A percentile compares a stretch with the other conserved stretches of the same genome.
Evolutionary conservation across 2,329 filamentous ascomycete genomes (phyloP).

Genomic region (Magnaporthiopsis poae): DNA sequence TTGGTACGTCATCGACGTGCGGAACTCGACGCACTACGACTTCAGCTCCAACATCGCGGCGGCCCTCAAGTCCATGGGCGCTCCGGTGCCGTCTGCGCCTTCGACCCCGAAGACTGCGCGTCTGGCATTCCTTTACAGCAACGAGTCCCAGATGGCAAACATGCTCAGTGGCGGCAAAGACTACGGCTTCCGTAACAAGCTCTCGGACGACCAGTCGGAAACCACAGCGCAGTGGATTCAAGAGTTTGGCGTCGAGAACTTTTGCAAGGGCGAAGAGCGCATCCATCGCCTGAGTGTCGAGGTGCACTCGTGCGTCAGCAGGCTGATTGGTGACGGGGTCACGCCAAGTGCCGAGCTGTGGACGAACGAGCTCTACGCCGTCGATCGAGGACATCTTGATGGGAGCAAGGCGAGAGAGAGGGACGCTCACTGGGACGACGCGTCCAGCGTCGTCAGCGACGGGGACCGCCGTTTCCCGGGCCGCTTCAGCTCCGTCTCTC

Average conservation of each 20-base stretch:
- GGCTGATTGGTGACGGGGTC: slow-evolving; percentile 55
- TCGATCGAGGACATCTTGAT: slow-evolving; percentile 59
- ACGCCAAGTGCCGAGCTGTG: slow-evolving; percentile 51
- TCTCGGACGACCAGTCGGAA: slow-evolving; percentile 90
- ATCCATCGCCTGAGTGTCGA: slow-evolving; percentile 91
- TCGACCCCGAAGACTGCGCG: slow-evolving; percentile 25
- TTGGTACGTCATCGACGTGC: slow-evolving; percentile 95
- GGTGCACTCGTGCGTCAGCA: slow-evolving; percentile 74
- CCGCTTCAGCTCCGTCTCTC: slow-evolving; percentile 41
- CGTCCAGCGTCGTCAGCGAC: slow-evolving; percentile 46
- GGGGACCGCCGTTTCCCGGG: slow-evolving; percentile 38
- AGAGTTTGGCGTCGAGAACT: slow-evolving; percentile 75
- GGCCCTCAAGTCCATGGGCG: slow-evolving; percentile 83
- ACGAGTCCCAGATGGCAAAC: slow-evolving; percentile 77
- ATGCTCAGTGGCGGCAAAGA: slow-evolving; percentile 72
- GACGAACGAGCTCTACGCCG: slow-evolving; percentile 79
- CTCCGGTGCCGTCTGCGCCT: slow-evolving; percentile 27
- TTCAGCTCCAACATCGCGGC: slow-evolving; percentile 76
- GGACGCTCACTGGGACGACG: slow-evolving; percentile 38
- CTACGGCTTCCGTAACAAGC: slow-evolving; percentile 84
- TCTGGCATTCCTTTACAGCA: slow-evolving; percentile 62
- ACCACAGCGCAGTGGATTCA: slow-evolving; percentile 75
- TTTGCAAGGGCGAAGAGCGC: slow-evolving; percentile 87
- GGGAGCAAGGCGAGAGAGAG: slow-evolving; percentile 30
- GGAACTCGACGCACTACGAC: slow-evolving; percentile 79